Percentiles rank a stretch among this genome's conserved stretches.
Evolutionary conservation across 805 yeast genomes (phyloP).

Genomic region (Brettanomyces bruxellensis): DNA sequence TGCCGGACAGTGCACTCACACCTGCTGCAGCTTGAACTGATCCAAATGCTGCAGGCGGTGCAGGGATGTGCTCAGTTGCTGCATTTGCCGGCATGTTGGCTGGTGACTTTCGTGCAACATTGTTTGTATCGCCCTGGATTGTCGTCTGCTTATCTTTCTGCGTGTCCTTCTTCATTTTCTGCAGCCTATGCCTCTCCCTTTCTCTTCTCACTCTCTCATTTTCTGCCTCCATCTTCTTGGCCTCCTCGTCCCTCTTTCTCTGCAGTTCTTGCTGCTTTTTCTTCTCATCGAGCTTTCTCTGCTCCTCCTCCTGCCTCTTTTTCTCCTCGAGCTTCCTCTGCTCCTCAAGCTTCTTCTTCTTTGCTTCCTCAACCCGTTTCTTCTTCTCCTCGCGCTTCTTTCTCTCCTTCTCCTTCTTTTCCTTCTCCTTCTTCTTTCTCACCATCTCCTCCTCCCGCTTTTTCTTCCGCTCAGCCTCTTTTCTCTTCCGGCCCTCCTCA

Average conservation of each 20-base stretch:
- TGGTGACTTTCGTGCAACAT: no score
- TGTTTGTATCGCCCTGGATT: no score
- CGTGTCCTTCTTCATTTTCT: neutral
- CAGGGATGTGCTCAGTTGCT: no score
- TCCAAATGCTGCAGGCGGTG: no score
- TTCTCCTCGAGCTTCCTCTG: constrained; percentile 33
- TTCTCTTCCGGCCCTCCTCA: constrained; percentile 40
- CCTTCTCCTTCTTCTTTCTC: constrained; percentile 6
- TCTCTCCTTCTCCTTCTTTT: constrained; percentile 2
- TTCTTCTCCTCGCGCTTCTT: neutral
- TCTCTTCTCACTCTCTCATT: neutral
- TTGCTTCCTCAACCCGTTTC: constrained; percentile 24
- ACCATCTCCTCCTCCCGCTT: constrained; percentile 10
- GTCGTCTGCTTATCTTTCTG: neutral
- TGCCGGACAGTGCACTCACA: constrained; percentile 2
- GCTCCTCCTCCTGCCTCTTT: constrained; percentile 33
- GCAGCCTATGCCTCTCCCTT: neutral
- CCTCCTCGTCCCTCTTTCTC: neutral
- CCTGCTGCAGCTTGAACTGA: neutral
- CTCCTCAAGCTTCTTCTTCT: constrained; percentile 38
- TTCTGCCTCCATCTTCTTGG: neutral
- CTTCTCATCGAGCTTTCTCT: constrained; percentile 33
- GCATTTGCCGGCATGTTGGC: no score
- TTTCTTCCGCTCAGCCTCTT: constrained; percentile 34
- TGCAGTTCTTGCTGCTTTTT: constrained; percentile 15